These are phyloP conservation scores for Bolboschoenus planiculmis DNA, from an alignment of 176 grass and related monocot genomes.

Conservation along the genomic window DNA sequence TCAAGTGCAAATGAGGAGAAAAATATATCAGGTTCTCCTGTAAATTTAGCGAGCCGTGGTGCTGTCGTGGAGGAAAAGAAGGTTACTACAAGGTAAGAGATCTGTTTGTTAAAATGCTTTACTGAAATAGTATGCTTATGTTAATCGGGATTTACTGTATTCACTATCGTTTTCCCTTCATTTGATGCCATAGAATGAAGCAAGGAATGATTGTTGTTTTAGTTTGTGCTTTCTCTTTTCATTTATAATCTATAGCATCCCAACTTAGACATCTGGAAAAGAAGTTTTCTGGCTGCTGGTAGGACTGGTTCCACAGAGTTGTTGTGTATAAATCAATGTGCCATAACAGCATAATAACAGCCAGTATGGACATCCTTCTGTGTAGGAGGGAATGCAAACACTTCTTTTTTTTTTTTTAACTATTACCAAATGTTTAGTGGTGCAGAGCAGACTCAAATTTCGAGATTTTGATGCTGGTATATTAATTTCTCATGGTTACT, in stretches of 20 bases:
- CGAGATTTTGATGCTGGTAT: background rate
- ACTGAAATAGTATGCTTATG: background rate
- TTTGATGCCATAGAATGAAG: background rate
- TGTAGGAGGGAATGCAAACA: background rate
- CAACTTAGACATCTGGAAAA: background rate
- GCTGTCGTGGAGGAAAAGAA: background rate
- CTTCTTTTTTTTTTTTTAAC: background rate
- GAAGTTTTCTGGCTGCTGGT: background rate
- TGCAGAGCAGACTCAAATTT: background rate
- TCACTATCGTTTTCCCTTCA: background rate
- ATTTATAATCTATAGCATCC: background rate
- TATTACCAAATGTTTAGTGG: background rate
- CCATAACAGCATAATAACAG: background rate
- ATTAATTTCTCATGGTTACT: conserved; percentile 16
- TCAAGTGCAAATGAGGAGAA: conserved; percentile 5
- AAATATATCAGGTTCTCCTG: background rate
- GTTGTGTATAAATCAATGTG: background rate
- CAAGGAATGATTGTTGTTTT: background rate
- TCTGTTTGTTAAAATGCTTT: background rate
- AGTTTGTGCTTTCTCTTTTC: background rate
- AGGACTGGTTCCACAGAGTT: background rate
- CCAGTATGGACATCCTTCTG: background rate
- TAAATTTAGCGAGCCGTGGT: background rate
- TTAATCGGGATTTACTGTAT: background rate
- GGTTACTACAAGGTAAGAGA: conserved; percentile 31